Evolutionary conservation across 164 flowering plant species (phyloP), one percentile per base, ranked within the genome.

Genomic region (Nymphaea colorata): DNA sequence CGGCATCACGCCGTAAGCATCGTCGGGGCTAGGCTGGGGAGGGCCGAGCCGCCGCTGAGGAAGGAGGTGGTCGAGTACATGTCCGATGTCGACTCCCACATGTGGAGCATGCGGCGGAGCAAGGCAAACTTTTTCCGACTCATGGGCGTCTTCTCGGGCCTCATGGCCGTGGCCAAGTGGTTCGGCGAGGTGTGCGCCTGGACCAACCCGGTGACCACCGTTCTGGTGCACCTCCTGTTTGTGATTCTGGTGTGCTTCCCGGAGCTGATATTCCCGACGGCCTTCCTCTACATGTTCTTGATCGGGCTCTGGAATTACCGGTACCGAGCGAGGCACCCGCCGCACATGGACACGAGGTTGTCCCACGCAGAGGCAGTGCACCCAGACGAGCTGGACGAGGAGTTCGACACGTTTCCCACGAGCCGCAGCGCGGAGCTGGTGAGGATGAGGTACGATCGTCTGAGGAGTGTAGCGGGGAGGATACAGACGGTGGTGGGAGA

Each of bases 91-190:
- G 87, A 93, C 67, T 85, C 96, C 0, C 98, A 89, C 79, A 77
- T 93, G 8, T 93, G 98, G 98, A 90, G 96, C 78, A 86, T 87
- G 96, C 77, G 96, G 0, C 70, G 88, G n/a, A 90, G 96, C 82
- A 93, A 89, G 75, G 98, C 96, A 3, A 93, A 90, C 66, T 93
- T 89, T 75, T 86, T 86, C 75, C 75, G 98, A 2, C 79, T 93
- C 43, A 83, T 93, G 90, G 67, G 87, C 0, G 86, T 93, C 53
- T 89, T 93, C 72, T 83, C 96, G 0, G 96, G 96, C n/a, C 18
- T 86, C 12, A 82, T 90, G 72, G 85, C 96, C 3, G 81, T 77
- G 41, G 85, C 84, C 42, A 93, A 81, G 68, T 93, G 98, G 96
- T 83, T 83, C 45, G 85, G 82, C 3, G 96, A 90, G 51, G 82